Base-by-base conservation (phyloP, 1,284 basidiomycete genomes). In the Cystobasidiaceae sp. region DNA sequence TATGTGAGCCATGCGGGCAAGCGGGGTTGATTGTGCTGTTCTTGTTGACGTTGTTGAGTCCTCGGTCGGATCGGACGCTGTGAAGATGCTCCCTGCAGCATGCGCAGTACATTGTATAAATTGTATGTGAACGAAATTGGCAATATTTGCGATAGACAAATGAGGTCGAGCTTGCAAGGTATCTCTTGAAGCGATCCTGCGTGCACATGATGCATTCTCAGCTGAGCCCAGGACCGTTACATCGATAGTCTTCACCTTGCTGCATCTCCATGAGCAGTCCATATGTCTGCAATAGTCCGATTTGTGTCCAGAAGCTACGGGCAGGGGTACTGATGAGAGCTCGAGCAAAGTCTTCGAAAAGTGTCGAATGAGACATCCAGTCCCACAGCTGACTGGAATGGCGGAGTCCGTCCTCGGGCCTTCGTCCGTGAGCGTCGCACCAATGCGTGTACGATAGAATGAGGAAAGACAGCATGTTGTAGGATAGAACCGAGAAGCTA, bases 261-360 rank as follows among this genome's bases (percentile, higher is more conserved):
- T 41, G 28, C 23, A 63, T 43, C 19, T 51, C 34, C 39, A 51
- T 30, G 2, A 44, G 27, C 13, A 55, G 44, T 8, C 45, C 50
- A 21, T 52, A 45, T 1, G 60, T 54, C 9, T 43, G 48, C 19
- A 63, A 39, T 15, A 63, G 32, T 15, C 50, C 51, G n/a, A 55
- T 21, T 39, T 63, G 60, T 3, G 50, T 46, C 60, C 60, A 63
- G 27, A 50, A 28, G 19, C 60, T 43, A 5, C 50, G 21, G 23
- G 33, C 50, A 19, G 60, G 60, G n/a, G 23, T 25, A 19, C 23
- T 39, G 9, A 54, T 25, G 13, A 63, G 28, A 7, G 60, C 48
- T 7, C 43, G 21, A 45, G 51, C 60, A 25, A 63, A 63, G 19
- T 63, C 60, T 41, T 63, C 50, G 21, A 63, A 63, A 11, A 63